These are phyloP conservation scores for Crepidotus variabilis DNA, from an alignment of 768 basidiomycete species.

Conservation along the genomic window DNA sequence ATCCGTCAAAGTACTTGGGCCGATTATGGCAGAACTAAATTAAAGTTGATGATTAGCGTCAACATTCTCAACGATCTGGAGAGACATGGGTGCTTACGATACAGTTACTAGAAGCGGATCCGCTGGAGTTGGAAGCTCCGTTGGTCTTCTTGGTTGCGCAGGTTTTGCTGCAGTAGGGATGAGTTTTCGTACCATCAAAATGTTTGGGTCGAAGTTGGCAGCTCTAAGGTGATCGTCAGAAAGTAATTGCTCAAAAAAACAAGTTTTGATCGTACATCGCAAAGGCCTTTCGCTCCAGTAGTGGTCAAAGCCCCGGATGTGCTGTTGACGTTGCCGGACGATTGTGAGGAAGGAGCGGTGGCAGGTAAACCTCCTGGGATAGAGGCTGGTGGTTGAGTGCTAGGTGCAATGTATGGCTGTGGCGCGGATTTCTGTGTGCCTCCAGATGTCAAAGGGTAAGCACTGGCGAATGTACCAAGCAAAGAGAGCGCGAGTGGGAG, in stretches of 20 bases:
- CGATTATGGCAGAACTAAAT: conserved; percentile 54
- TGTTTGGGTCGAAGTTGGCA: conserved; percentile 56
- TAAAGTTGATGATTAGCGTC: not conserved
- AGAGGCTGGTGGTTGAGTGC: conserved; percentile 22
- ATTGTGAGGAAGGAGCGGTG: conserved; percentile 23
- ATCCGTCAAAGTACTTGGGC: conserved; percentile 58
- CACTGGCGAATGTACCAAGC: conserved; percentile 31
- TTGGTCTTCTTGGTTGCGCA: conserved; percentile 47
- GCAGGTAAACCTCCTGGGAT: conserved; percentile 28
- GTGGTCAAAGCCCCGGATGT: conserved; percentile 10
- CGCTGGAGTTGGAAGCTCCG: conserved; percentile 17
- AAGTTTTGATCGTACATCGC: conserved; percentile 42
- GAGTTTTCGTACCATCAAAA: conserved; percentile 50
- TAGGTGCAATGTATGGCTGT: conserved; percentile 15
- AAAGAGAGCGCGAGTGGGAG: conserved; percentile 44
- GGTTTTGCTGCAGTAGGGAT: conserved; percentile 56
- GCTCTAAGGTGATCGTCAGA: conserved; percentile 28
- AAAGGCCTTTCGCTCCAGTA: conserved; percentile 29
- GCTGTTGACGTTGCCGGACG: conserved; percentile 21
- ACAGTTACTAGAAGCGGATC: conserved; percentile 36
- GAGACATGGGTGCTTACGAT: conserved; percentile 34
- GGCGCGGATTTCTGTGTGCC: conserved; percentile 24
- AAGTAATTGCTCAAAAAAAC: conserved; percentile 3
- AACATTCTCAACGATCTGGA: not conserved
- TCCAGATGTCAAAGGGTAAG: conserved; percentile 23